Conservation (phyloP, 805 yeast species). For the Jamesozyma jinghongensis region DNA sequence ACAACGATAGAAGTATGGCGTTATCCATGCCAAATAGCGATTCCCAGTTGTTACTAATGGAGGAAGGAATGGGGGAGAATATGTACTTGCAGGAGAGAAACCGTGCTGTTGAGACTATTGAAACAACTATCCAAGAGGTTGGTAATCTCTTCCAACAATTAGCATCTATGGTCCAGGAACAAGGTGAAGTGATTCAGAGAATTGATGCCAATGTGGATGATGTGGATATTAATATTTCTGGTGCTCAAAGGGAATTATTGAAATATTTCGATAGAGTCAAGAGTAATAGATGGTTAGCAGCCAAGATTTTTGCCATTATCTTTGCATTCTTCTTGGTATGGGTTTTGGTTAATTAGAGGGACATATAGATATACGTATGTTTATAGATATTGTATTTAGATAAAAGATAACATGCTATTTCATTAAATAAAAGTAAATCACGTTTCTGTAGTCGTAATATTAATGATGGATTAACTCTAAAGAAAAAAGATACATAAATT, state of each 20-base stretch:
- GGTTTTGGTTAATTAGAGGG: slow-evolving; percentile 58
- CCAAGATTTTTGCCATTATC: slow-evolving; percentile 80
- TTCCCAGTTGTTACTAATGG: slow-evolving; percentile 70
- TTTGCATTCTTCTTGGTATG: slow-evolving; percentile 67
- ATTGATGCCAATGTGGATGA: slow-evolving; percentile 94
- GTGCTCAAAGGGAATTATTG: slow-evolving; percentile 89
- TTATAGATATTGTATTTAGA: not conserved
- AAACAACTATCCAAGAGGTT: slow-evolving; percentile 93
- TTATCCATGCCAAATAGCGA: slow-evolving; percentile 60
- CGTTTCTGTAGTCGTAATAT: no score
- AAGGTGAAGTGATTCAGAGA: slow-evolving; percentile 91
- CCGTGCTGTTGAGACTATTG: slow-evolving; percentile 91
- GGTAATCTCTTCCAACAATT: slow-evolving; percentile 90
- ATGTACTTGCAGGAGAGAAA: slow-evolving; percentile 75
- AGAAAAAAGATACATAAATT: slow-evolving; percentile 1
- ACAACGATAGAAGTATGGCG: slow-evolving; percentile 20
- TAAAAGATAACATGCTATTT: not conserved
- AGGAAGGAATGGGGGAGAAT: slow-evolving; percentile 52
- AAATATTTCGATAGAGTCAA: slow-evolving; percentile 84
- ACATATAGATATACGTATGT: not conserved
- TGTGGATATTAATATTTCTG: slow-evolving; percentile 75
- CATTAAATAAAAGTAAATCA: no score
- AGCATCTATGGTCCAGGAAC: slow-evolving; percentile 96
- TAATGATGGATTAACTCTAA: not conserved
- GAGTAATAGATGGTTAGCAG: slow-evolving; percentile 85